Base-by-base conservation (phyloP, 306 rosid genomes). In the Sicyos edulis region DNA sequence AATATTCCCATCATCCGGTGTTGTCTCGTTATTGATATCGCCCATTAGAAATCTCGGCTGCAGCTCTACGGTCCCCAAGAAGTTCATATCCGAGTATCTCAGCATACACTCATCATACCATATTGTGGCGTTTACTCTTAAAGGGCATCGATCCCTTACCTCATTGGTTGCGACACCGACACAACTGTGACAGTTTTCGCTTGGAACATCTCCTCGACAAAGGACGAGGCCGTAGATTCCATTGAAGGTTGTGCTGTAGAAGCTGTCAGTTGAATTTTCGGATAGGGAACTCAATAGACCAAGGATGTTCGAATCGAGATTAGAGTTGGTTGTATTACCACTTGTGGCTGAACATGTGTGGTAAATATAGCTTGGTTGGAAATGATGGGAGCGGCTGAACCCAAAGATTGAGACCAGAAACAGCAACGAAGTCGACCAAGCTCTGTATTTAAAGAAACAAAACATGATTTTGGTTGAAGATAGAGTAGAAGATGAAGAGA, bases 41-140 rank as follows among this genome's bases (percentile, higher is more conserved):
- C 73, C 72, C 59, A 76, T 67, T 17, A 44, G 14, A 13, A 76
- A 24, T 1, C 47, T 67, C 3, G 75, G 75, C 4, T 0, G n/a
- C 13, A 44, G 7, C 75, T 67, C 37, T 45, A 47, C 22, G 0
- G 34, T 49, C 5, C 79, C 79, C 21, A 76, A 40, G 79, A 76
- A 76, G 74, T 57, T 76, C 17, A 10, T 76, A 70, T 57, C 67
- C 11, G 79, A 76, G 50, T 76, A 76, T 6, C 79, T 70, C 42
- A 76, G 24, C 75, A 76, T 55, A 22, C 79, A 76, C 51, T 68
- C 55, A 24, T 76, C 74, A 32, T 54, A 76, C 79, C 79, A 76
- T 22, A 76, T 47, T 54, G 64, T 69, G 10, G 75, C 79, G 52
- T 51, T 76, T 16, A 15, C 55, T 42, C 72, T 42, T 15, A 57